Evolutionary conservation across 2,329 filamentous ascomycete genomes (phyloP), one percentile per base, ranked within the genome.

Genomic region (Acephala macrosclerotiorum): DNA sequence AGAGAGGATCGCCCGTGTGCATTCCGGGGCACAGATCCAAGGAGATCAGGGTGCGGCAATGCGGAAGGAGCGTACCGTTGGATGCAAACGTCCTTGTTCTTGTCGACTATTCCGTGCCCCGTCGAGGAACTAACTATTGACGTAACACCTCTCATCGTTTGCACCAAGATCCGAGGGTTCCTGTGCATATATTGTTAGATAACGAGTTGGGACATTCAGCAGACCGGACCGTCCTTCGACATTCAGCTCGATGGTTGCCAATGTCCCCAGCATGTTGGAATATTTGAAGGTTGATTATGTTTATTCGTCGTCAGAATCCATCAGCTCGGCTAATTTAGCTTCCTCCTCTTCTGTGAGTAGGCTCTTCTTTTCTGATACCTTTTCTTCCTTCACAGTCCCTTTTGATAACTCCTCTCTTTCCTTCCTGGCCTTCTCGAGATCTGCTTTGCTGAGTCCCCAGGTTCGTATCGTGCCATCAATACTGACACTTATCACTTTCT

Each of bases 341-440:
- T 98, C 95, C 77, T 99, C 96, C 72, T 98, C 95, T 14, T 88
- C 91, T 5, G 94, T 97, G 79, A 97, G 81, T 75, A 89, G 67
- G 45, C 83, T 81, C 61, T 85, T 84, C 60, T 80, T 80, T 68
- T 77, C 76, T 69, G 79, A 80, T 38, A 78, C 78, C 60, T 80
- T 78, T 35, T 82, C 78, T 60, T 80, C 78, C 60, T 81, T 72
- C n/a, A 65, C 70, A 8, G 69, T 75, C 59, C 83, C 82, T 53
- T 82, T 79, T 60, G 82, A 78, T 64, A 81, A 80, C 53, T 81
- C 78, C 63, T 81, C 77, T 33, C 80, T 80, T 71, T 85, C 82
- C 68, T 87, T 83, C 35, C 80, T 79, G 2, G 85, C 86, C 66
- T 80, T 84, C 70, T 87, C 85, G 63, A 92, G 79, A 53, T 89